phyloP scores from a whole-genome alignment of 2,329 filamentous ascomycete species.

The Aspergillus alliaceus region DNA sequence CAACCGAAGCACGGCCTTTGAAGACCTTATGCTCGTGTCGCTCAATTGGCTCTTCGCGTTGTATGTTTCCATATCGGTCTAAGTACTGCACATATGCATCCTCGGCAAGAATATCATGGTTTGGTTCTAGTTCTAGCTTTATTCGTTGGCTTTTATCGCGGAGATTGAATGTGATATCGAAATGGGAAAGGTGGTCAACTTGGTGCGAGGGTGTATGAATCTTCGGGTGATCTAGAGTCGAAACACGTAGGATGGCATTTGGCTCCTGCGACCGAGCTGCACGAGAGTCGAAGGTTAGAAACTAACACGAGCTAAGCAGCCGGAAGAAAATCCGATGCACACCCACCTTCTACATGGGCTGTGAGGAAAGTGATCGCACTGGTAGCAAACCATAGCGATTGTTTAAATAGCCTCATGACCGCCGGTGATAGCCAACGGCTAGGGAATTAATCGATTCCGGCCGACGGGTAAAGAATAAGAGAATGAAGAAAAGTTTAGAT shows the following conservation, averaged over 20 bases:
- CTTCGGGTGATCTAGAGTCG: conserved; percentile 69
- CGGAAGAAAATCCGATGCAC: background rate
- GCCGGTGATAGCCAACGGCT: conserved; percentile 7
- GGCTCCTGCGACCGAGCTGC: conserved; percentile 70
- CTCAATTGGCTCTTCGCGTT: conserved; percentile 66
- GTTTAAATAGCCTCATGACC: conserved; percentile 28
- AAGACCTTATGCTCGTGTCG: conserved; percentile 77
- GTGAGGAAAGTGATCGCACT: conserved; percentile 26
- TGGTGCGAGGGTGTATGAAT: conserved; percentile 78
- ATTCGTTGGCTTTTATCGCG: conserved; percentile 67
- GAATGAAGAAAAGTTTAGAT: background rate
- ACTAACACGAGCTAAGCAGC: background rate
- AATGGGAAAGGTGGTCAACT: conserved; percentile 76
- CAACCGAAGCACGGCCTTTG: conserved; percentile 74
- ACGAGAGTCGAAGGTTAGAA: conserved; percentile 1
- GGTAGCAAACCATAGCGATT: conserved; percentile 26
- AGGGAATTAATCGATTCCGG: conserved; percentile 2
- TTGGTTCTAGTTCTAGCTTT: conserved; percentile 80
- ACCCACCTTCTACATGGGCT: conserved; percentile 15
- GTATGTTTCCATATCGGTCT: conserved; percentile 68
- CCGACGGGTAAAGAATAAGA: conserved; percentile 10
- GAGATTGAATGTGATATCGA: conserved; percentile 80
- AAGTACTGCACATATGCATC: conserved; percentile 74
- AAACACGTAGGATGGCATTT: conserved; percentile 74
- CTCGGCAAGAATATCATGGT: conserved; percentile 81